phyloP scores from a whole-genome alignment of 495 filamentous ascomycete genomes.

The Xylaria sp. region DNA sequence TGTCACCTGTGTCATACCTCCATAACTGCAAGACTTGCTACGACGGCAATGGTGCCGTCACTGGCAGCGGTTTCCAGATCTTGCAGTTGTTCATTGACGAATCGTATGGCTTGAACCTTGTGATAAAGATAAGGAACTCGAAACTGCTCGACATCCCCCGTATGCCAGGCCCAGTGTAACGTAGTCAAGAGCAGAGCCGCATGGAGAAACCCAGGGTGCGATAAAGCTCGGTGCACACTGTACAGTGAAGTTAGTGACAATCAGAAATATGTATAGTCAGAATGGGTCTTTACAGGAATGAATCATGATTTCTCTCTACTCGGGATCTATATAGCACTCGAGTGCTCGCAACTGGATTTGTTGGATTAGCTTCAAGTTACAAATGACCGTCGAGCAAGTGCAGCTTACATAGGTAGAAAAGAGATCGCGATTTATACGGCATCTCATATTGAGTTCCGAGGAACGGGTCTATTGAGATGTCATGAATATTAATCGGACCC shows the following conservation, averaged over 20 bases:
- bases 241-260: conserved; percentile 22
- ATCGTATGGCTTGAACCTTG: conserved; percentile 43
- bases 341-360: conserved; percentile 36
- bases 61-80: conserved; percentile 38
- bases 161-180: conserved; percentile 45
- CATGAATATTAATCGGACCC: conserved; percentile 30
- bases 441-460: conserved; percentile 40
- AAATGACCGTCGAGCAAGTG: conserved; percentile 5
- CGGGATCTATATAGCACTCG: conserved; percentile 38
- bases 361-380: conserved; percentile 26
- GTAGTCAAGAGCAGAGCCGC: conserved; percentile 42
- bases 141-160: conserved; percentile 42
- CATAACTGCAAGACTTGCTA: conserved; percentile 47
- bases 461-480: conserved; percentile 37
- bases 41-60: conserved; percentile 47
- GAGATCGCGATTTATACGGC: conserved; percentile 39
- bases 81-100: conserved; percentile 47
- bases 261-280: conserved; percentile 6
- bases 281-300: conserved; percentile 38
- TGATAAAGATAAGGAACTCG: conserved; percentile 44
- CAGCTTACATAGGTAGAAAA: conserved; percentile 43
- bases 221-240: conserved; percentile 44
- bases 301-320: conserved; percentile 38
- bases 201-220: conserved; percentile 45
- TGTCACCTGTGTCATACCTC: conserved; percentile 40